Conservation (phyloP, 2,329 filamentous ascomycete genomes). For the Aspergillus persii region DNA sequence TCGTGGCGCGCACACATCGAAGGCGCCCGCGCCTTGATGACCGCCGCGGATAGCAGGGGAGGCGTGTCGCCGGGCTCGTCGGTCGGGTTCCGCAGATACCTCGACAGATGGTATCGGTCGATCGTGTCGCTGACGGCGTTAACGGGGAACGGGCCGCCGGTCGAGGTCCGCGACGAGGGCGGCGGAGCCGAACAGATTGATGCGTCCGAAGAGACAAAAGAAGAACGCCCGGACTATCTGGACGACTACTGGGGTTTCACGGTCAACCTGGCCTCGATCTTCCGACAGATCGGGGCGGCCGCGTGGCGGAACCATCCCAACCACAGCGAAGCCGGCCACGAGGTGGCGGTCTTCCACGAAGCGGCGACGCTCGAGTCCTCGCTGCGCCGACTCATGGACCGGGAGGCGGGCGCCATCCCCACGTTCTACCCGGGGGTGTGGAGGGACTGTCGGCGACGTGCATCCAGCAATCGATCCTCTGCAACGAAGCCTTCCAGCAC, state of each 20-base stretch:
- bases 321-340: conserved; percentile 13
- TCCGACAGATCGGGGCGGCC: conserved; percentile 39
- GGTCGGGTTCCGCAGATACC: conserved; percentile 36
- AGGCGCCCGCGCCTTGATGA: conserved; percentile 41
- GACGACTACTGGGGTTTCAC: conserved; percentile 47
- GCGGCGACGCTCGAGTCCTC: conserved; percentile 35
- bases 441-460: conserved; percentile 31
- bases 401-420: conserved; percentile 27
- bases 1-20: conserved; percentile 46
- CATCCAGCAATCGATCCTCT: conserved; percentile 38
- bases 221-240: conserved; percentile 32
- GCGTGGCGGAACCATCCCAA: conserved; percentile 31
- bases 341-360: conserved; percentile 24
- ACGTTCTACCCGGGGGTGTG: conserved; percentile 37
- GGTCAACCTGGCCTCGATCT: conserved; percentile 37
- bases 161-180: conserved; percentile 20
- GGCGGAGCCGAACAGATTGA: conserved; percentile 12
- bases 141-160: conserved; percentile 40
- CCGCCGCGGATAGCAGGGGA: conserved; percentile 19
- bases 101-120: conserved; percentile 42
- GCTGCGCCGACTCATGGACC: conserved; percentile 34
- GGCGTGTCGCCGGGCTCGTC: conserved; percentile 24
- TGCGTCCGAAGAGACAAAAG: not conserved
- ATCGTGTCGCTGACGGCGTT: conserved; percentile 43
- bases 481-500: conserved; percentile 45